phyloP scores from a whole-genome alignment of 257 asterid genomes.

The Parsonsia alboflavescens region DNA sequence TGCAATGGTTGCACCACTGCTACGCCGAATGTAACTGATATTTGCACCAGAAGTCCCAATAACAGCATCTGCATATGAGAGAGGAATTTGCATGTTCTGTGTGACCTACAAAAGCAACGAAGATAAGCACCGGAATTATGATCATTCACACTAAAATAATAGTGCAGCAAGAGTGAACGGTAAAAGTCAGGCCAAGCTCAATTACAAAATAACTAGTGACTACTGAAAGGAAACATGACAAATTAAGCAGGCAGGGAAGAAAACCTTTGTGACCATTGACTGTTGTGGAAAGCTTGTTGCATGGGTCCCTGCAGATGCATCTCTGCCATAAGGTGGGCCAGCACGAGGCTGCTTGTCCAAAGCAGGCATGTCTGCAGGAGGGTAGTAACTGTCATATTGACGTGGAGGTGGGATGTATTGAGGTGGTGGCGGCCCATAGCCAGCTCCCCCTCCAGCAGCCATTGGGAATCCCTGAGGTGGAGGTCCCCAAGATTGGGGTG shows the following conservation, averaged over 20 bases:
- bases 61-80: conserved; percentile 78
- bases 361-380: conserved; percentile 50
- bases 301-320: conserved; percentile 45
- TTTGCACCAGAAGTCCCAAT: conserved; percentile 81
- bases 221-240: not conserved
- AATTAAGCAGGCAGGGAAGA: conserved; percentile 8
- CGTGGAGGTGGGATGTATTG: conserved; percentile 55
- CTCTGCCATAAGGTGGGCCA: conserved; percentile 57
- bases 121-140: not conserved
- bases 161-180: not conserved
- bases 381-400: conserved; percentile 63
- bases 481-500: conserved; percentile 63
- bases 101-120: conserved; percentile 42
- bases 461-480: conserved; percentile 48
- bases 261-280: conserved; percentile 69
- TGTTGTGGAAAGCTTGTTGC: conserved; percentile 51
- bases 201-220: not conserved
- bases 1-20: conserved; percentile 88
- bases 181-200: not conserved
- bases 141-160: not conserved
- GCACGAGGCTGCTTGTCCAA: conserved; percentile 51
- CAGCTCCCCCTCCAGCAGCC: conserved; percentile 53
- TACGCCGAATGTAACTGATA: conserved; percentile 86
- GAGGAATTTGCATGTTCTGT: conserved; percentile 77
- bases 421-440: conserved; percentile 40